Evolutionary conservation across 805 yeast genomes (phyloP), one percentile per base, ranked within the genome.

Genomic region (Saturnispora quitensis): DNA sequence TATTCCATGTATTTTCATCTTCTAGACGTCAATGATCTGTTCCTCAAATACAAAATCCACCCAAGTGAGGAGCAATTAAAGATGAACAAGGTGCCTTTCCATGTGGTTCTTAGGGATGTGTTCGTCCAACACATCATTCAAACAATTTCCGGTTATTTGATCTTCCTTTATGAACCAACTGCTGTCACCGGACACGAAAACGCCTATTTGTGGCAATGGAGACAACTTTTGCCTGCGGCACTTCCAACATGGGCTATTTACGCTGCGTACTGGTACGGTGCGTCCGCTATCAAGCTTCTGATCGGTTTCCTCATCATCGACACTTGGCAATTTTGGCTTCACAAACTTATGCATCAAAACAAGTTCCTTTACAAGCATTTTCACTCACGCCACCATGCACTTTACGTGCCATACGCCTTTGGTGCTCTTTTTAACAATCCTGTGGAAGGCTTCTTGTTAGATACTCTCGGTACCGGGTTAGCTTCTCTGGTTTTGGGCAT

Each of bases 341-440:
- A 93, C 67, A 77, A 96, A 55, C 65, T 76, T 56, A 90, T 93
- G 98, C 99, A 93, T 65, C 62, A 75, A 64, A 86, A 86, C 75
- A 83, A 82, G 64, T 70, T 74, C 51, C 71, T 90, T 47, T 93
- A 93, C 76, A 78, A 77, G 56, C 71, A 80, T 50, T 87, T 88
- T 74, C 99, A 93, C 68, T 89, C 98, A 5, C 82, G 96, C 58
- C 99, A 93, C 69, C 99, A 93, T 69, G 73, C 91, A 50, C 74
- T 93, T 48, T 91, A 93, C 60, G 97, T 93, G 36, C 99, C 99
- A 8, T 93, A 89, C 67, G 97, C 98, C 0, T 90, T 76, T 68
- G 99, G 99, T 48, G 99, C 99, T 2, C 75, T 93, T 33, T 93
- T 88, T 73, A 93, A 93, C 69, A 89, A 89, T 60, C 95, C 97